Percentiles rank a stretch among this genome's conserved stretches.
Conservation (phyloP, 2,329 filamentous ascomycete genomes). For the Diaporthe caulivora region DNA sequence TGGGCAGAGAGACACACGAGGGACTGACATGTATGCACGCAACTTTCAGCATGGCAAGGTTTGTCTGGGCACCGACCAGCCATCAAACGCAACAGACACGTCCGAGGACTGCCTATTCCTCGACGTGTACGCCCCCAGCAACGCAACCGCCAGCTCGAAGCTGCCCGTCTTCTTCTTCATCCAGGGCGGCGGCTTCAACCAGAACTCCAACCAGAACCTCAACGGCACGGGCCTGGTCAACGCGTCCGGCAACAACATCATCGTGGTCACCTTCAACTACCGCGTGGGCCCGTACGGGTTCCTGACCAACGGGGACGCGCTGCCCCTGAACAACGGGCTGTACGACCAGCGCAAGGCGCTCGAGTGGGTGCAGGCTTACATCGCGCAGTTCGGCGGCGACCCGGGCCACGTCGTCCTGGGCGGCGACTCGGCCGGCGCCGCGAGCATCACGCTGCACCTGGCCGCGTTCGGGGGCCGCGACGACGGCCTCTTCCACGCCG, state of each 20-base stretch:
- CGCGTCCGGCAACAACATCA: slow-evolving; percentile 69
- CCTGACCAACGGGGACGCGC: slow-evolving; percentile 68
- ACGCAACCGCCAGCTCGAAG: slow-evolving; percentile 58
- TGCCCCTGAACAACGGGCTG: slow-evolving; percentile 76
- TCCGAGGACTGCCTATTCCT: slow-evolving; percentile 79
- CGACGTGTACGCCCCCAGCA: slow-evolving; percentile 71
- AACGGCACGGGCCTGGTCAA: slow-evolving; percentile 70
- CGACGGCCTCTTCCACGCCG: slow-evolving; percentile 63
- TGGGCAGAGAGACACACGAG: slow-evolving; percentile 62
- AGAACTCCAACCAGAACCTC: slow-evolving; percentile 58
- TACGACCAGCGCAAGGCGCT: slow-evolving; percentile 78
- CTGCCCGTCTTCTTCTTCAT: slow-evolving; percentile 52
- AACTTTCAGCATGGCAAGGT: slow-evolving; percentile 40
- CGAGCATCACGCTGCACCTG: slow-evolving; percentile 74
- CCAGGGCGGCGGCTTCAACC: slow-evolving; percentile 67
- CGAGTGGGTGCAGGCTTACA: slow-evolving; percentile 77
- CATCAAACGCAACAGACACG: slow-evolving; percentile 45
- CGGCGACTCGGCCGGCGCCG: slow-evolving; percentile 77
- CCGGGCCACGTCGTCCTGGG: slow-evolving; percentile 76
- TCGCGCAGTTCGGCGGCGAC: slow-evolving; percentile 76
- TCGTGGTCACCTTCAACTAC: slow-evolving; percentile 82
- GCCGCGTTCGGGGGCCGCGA: slow-evolving; percentile 65
- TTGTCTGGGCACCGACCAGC: slow-evolving; percentile 48
- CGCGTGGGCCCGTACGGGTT: slow-evolving; percentile 82
- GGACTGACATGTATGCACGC: slow-evolving; percentile 46